Base-by-base conservation (phyloP, 164 flowering plant species). In the Vitis rupestris region DNA sequence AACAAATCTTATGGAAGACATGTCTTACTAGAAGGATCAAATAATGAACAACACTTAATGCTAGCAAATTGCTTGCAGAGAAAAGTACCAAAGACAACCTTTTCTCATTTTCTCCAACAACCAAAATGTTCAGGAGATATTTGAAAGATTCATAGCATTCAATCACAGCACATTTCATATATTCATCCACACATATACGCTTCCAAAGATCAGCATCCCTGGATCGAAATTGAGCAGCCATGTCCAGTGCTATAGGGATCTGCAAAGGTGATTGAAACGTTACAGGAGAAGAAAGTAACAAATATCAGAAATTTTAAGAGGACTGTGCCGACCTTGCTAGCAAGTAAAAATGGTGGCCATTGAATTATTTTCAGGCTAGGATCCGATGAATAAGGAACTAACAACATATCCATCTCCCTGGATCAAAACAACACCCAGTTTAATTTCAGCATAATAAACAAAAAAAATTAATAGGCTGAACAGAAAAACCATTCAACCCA, bases 291-390 rank as follows among this genome's bases (percentile, higher is more conserved):
- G 27, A 37, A 77, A 15, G 8, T 5, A 67, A 29, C 16, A 61
- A 8, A 59, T 14, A 74, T 3, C 13, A 15, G 48, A 57, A 30
- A 55, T 37, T 29, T 27, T 7, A 27, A 59, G 23, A 59, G 3
- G 54, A 50, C 2, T 47, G 52, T 16, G 27, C 72, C 59, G 52
- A 93, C 99, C 97, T 91, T 96, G 97, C 97, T 92, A 48, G 99
- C 97, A 74, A 96, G 97, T 78, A 96, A 76, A 79, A 93, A 92
- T 1, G 97, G 98, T 63, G 99, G 99, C 99, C 99, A 96, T 76
- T 93, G 99, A 64, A 96, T 90, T 57, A 90, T 69, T 74, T 90
- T 88, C 65, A 96, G 76, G 74, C 86, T 86, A 50, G 90, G 89
- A 83, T 92, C 99, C 53, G 94, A 88, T 52, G 97, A 81, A 74